phyloP scores from a whole-genome alignment of 352 stramenopile species.

The Phytopythium vexans region DNA sequence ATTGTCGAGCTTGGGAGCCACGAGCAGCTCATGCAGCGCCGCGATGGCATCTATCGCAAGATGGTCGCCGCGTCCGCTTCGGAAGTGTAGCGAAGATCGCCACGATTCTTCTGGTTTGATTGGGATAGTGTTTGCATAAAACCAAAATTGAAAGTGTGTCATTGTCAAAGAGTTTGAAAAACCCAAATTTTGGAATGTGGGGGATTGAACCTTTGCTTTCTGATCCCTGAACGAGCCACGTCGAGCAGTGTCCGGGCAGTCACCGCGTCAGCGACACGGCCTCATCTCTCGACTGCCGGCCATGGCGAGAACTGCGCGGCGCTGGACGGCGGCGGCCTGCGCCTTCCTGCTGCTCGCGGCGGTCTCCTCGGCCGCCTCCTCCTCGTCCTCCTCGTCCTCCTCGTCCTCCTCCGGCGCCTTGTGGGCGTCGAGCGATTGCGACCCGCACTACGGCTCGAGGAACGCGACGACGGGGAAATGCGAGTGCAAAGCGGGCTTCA shows the following conservation, averaged over 20 bases:
- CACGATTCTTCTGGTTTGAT: too few species aligned
- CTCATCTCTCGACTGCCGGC: too few species aligned
- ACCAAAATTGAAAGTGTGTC: too few species aligned
- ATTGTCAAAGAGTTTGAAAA: too few species aligned
- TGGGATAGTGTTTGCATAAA: too few species aligned
- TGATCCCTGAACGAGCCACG: too few species aligned
- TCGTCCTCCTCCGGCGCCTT: conserved; percentile 4
- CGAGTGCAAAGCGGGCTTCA: conserved; percentile 57
- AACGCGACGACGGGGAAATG: conserved; percentile 52
- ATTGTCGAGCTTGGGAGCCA: conserved; percentile 89
- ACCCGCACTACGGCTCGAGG: conserved; percentile 52
- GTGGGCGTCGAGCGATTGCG: conserved; percentile 19
- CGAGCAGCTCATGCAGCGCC: conserved; percentile 40
- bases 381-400: conserved; percentile 5
- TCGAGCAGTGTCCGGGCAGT: neutral
- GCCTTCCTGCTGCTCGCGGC: neutral
- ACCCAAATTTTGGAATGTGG: neutral
- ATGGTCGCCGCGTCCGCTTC: too few species aligned
- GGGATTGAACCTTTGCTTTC: conserved; percentile 4
- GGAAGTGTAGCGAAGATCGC: too few species aligned
- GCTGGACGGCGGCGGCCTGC: too few species aligned
- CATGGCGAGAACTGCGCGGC: too few species aligned
- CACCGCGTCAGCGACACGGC: neutral
- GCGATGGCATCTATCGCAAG: conserved; percentile 25
- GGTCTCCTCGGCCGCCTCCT: neutral